Conservation (phyloP, 163 green algal genomes). For the Chlamydomonas reinhardtii region DNA sequence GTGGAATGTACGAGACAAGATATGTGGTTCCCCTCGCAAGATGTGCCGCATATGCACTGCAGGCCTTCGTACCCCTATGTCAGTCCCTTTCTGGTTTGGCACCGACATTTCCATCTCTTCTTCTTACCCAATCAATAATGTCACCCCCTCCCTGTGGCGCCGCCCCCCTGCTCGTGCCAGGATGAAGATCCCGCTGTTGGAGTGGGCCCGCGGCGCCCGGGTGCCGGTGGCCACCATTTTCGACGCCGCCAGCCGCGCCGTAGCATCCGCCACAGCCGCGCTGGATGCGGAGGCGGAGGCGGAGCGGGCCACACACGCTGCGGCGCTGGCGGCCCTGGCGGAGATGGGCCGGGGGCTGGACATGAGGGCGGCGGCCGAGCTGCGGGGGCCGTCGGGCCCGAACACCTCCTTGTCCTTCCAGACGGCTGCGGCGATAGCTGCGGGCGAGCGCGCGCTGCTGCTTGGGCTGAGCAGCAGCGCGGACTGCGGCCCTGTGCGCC, state of each 20-base stretch:
- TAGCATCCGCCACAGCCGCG: background rate
- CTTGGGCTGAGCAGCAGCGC: background rate
- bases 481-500: background rate
- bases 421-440: too few relatives aligned
- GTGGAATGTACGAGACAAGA: too few relatives aligned
- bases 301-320: background rate
- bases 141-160: background rate
- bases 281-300: slow-evolving; percentile 1
- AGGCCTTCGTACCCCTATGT: too few relatives aligned
- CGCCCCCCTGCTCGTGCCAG: background rate
- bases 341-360: background rate
- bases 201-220: slow-evolving; percentile 39
- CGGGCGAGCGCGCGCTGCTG: background rate
- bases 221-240: slow-evolving; percentile 48
- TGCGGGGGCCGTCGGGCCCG: too few relatives aligned
- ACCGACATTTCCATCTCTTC: too few relatives aligned
- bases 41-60: too few relatives aligned
- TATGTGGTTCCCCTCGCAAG: too few relatives aligned
- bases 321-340: background rate
- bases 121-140: too few relatives aligned
- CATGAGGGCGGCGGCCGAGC: background rate
- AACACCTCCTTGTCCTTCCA: too few relatives aligned
- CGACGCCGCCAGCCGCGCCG: slow-evolving; percentile 29
- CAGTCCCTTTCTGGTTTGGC: too few relatives aligned
- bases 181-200: slow-evolving; percentile 56